Percentiles rank a stretch among this genome's conserved stretches.
Conservation (phyloP, 208 protist genomes). For the Acanthamoeba lenticulata region DNA sequence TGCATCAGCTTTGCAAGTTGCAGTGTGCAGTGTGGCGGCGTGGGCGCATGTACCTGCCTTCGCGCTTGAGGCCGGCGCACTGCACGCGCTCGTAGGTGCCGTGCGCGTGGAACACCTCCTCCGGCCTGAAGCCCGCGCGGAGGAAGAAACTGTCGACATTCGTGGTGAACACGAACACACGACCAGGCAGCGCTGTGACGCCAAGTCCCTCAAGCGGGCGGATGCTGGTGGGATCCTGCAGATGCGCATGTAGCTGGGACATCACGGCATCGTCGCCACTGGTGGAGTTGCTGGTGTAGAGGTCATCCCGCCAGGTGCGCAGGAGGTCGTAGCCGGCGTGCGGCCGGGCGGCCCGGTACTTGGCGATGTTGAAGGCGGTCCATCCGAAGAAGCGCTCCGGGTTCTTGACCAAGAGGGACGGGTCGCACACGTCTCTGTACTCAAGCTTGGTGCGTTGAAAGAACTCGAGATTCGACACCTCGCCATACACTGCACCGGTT, state of each 20-base stretch:
- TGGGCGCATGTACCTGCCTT: not conserved
- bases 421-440: slow-evolving; percentile 9
- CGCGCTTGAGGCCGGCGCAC: slow-evolving; percentile 24
- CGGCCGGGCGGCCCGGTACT: not conserved
- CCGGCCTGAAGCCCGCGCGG: not conserved
- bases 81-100: slow-evolving; percentile 14
- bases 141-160: slow-evolving; percentile 29
- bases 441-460: slow-evolving; percentile 23
- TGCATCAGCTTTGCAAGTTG: not conserved
- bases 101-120: slow-evolving; percentile 22
- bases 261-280: not conserved
- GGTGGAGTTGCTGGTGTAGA: not conserved
- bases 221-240: not conserved
- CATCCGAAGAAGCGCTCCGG: slow-evolving; percentile 18
- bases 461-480: slow-evolving; percentile 39
- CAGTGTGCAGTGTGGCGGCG: not conserved
- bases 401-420: slow-evolving; percentile 2
- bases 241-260: not conserved
- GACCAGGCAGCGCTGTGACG: not conserved
- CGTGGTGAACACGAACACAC: not conserved
- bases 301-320: not conserved
- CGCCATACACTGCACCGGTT: not conserved
- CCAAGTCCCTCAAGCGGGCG: not conserved
- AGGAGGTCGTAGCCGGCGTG: slow-evolving; percentile 18
- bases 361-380: not conserved